Percentiles rank a stretch among this genome's conserved stretches.
Conservation (phyloP, 2,329 filamentous ascomycete species). For the Penicillium sp. region DNA sequence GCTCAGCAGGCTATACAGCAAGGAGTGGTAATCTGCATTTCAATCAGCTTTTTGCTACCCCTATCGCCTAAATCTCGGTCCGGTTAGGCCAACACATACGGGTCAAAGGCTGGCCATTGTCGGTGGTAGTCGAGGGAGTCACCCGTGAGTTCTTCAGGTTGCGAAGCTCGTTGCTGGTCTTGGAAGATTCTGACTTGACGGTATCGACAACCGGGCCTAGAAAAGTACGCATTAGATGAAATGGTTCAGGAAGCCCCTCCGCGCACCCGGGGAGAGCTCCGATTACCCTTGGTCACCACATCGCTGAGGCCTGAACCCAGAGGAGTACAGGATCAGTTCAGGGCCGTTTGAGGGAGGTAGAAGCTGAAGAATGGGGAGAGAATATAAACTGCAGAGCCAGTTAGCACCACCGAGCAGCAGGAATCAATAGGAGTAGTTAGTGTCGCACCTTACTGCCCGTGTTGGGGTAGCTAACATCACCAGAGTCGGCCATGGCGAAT, state of each 20-base stretch:
- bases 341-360: slow-evolving; percentile 7
- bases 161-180: slow-evolving; percentile 58
- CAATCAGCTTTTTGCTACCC: slow-evolving; percentile 13
- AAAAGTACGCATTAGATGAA: slow-evolving; percentile 16
- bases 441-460: slow-evolving; percentile 40
- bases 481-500: slow-evolving; percentile 34
- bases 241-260: slow-evolving; percentile 2
- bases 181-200: slow-evolving; percentile 55
- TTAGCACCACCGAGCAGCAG: slow-evolving; percentile 12
- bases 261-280: background rate
- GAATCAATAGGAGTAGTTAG: slow-evolving; percentile 7
- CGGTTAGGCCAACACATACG: slow-evolving; percentile 44
- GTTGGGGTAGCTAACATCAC: slow-evolving; percentile 40
- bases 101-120: slow-evolving; percentile 62
- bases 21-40: slow-evolving; percentile 60
- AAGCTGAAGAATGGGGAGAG: background rate
- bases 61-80: background rate
- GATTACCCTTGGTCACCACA: slow-evolving; percentile 27
- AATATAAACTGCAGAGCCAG: slow-evolving; percentile 4
- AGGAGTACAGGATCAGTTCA: slow-evolving; percentile 16
- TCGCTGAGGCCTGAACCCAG: slow-evolving; percentile 23
- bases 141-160: slow-evolving; percentile 56
- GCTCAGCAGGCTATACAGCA: slow-evolving; percentile 65
- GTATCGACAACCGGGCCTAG: slow-evolving; percentile 57
- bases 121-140: slow-evolving; percentile 54